Evolutionary conservation across 495 filamentous ascomycete species (phyloP).

Genomic region (Neohortaea acidophila): DNA sequence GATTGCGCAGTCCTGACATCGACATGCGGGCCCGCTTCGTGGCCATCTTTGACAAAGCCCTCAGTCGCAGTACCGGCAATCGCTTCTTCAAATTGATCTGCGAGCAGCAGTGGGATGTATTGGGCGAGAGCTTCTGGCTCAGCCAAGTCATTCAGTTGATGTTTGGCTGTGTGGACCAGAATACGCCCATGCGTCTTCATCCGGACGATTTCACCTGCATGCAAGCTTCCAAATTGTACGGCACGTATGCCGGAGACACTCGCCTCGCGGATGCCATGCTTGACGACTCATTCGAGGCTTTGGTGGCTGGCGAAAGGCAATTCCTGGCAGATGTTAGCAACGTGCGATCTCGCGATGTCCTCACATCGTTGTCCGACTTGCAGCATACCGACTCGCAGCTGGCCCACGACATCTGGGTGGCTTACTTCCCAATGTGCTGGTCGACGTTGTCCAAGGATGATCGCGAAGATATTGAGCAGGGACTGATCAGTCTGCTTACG

Average conservation of each 20-base stretch:
- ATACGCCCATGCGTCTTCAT: slow-evolving; percentile 56
- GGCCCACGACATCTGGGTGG: slow-evolving; percentile 76
- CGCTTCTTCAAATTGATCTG: slow-evolving; percentile 75
- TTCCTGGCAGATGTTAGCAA: slow-evolving; percentile 73
- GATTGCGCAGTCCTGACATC: slow-evolving; percentile 82
- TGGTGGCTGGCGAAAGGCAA: slow-evolving; percentile 61
- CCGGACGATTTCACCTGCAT: slow-evolving; percentile 67
- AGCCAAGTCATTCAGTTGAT: slow-evolving; percentile 84
- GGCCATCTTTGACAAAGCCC: slow-evolving; percentile 78
- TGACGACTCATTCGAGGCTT: slow-evolving; percentile 64
- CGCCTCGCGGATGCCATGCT: slow-evolving; percentile 57
- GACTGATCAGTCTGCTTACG: slow-evolving; percentile 68
- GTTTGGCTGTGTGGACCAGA: slow-evolving; percentile 79
- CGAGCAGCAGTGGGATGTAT: slow-evolving; percentile 94
- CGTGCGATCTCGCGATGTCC: slow-evolving; percentile 67
- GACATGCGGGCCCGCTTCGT: slow-evolving; percentile 96
- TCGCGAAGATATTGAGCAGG: slow-evolving; percentile 76
- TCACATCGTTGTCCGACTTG: slow-evolving; percentile 84
- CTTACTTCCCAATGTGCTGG: slow-evolving; percentile 86
- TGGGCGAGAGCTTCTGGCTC: slow-evolving; percentile 91
- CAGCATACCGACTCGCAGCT: slow-evolving; percentile 75
- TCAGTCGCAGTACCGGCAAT: slow-evolving; percentile 72
- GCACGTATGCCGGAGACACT: slow-evolving; percentile 52
- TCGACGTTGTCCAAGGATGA: slow-evolving; percentile 75
- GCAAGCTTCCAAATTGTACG: slow-evolving; percentile 52